A percentile compares a stretch with the other conserved stretches of the same genome.
Evolutionary conservation across 176 grass and related monocot genomes (phyloP).

Genomic region (Urochloa ruziziensis): DNA sequence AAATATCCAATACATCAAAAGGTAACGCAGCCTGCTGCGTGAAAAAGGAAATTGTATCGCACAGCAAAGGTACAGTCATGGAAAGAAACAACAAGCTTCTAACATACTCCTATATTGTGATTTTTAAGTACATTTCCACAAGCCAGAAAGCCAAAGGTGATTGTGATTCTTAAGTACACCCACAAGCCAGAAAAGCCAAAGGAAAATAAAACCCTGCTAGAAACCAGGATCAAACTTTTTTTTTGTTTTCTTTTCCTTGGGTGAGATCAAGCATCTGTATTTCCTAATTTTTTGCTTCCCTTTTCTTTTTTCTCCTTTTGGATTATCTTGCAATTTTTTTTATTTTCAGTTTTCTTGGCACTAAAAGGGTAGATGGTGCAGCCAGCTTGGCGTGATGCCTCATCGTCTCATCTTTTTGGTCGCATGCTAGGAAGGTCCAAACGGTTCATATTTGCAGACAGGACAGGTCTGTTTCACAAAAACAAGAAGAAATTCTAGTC

Average conservation of each 20-base stretch:
- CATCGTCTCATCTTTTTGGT: not conserved
- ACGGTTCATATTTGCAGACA: slow-evolving; percentile 80
- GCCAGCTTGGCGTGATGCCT: not conserved
- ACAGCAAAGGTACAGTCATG: not conserved
- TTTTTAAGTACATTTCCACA: not conserved
- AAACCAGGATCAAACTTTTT: not conserved
- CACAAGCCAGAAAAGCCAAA: not conserved
- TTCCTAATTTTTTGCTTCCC: not conserved
- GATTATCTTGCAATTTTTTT: not conserved
- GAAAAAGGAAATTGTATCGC: not conserved
- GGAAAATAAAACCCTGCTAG: not conserved
- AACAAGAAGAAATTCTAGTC: not conserved
- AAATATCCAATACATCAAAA: not conserved
- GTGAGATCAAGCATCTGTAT: not conserved
- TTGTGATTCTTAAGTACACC: not conserved
- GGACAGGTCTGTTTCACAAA: slow-evolving; percentile 64
- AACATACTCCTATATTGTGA: not conserved
- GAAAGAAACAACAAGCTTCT: not conserved
- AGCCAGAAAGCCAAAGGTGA: not conserved
- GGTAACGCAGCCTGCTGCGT: too few species aligned
- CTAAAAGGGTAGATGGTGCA: not conserved
- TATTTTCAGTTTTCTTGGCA: not conserved
- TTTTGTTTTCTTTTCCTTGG: not conserved
- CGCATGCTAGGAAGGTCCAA: slow-evolving; percentile 48
- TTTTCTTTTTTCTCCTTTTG: too few species aligned